Percentiles rank a stretch among this genome's conserved stretches.
Evolutionary conservation across 805 yeast species (phyloP).

Genomic region (Candida stauntonica): DNA sequence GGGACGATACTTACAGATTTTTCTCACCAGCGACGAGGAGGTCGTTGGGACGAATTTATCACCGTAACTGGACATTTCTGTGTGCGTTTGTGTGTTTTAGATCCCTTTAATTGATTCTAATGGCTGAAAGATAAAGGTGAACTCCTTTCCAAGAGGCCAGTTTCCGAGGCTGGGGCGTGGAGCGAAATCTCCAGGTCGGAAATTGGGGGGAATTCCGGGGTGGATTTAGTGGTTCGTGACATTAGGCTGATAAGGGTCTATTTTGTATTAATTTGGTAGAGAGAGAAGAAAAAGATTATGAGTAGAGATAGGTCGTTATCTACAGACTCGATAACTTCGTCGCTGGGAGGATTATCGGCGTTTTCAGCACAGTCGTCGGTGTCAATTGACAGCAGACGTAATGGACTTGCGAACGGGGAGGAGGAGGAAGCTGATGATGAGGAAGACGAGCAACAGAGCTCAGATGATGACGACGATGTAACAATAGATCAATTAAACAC

Average conservation of each 20-base stretch:
- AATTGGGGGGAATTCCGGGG: background rate
- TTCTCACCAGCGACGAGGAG: constrained; percentile 34
- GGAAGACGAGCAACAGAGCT: constrained; percentile 1
- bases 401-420: constrained; percentile 1
- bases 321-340: background rate
- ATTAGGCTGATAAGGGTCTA: too few species aligned
- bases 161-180: background rate
- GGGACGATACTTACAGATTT: constrained; percentile 30
- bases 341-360: background rate
- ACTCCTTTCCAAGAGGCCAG: too few species aligned
- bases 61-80: constrained; percentile 18
- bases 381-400: background rate
- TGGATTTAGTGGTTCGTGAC: too few species aligned
- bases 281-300: background rate
- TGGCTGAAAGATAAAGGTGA: too few species aligned
- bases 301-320: background rate
- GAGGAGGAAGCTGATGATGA: constrained; percentile 3
- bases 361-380: background rate
- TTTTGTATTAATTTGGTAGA: too few species aligned
- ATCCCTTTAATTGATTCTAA: too few species aligned
- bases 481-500: background rate
- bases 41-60: constrained; percentile 22
- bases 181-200: constrained; percentile 1
- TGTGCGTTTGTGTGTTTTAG: background rate
- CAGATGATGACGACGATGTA: background rate